These are phyloP conservation scores for Phytophthora agathidicida DNA, from an alignment of 352 stramenopile genomes.

Conservation along the genomic window DNA sequence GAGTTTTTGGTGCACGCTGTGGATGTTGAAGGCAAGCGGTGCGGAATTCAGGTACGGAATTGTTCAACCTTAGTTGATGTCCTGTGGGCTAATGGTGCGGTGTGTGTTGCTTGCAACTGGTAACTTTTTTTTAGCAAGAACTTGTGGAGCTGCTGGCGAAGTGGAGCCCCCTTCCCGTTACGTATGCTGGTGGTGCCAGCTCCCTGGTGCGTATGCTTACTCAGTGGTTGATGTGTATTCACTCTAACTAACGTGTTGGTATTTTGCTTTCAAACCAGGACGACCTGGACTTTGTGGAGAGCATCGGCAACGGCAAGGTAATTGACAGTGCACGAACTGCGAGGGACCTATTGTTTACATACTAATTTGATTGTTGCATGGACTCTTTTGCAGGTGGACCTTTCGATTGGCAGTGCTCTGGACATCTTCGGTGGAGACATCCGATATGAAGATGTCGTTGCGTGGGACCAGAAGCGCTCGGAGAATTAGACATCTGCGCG, in stretches of 20 bases:
- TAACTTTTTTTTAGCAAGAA: constrained; percentile 90
- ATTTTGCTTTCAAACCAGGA: constrained; percentile 51
- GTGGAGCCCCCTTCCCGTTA: constrained; percentile 95
- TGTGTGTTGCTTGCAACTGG: background rate
- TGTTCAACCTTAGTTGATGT: background rate
- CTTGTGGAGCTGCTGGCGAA: constrained; percentile 93
- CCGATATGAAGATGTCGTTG: constrained; percentile 93
- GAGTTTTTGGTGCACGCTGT: constrained; percentile 99
- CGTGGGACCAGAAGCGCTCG: constrained; percentile 76
- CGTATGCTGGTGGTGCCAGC: constrained; percentile 96
- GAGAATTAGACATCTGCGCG: constrained; percentile 3
- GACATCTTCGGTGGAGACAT: constrained; percentile 97
- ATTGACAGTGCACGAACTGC: background rate
- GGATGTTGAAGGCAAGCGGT: constrained; percentile 97
- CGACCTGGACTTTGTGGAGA: constrained; percentile 95
- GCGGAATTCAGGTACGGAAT: constrained; percentile 87
- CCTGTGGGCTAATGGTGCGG: background rate
- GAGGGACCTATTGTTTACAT: background rate
- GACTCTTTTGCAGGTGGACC: constrained; percentile 79
- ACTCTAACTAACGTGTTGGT: too few relatives aligned
- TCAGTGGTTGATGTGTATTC: background rate
- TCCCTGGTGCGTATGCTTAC: constrained; percentile 64
- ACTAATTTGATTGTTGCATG: background rate
- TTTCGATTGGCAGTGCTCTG: constrained; percentile 98
- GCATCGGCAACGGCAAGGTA: constrained; percentile 91